Evolutionary conservation across 192 early-diverging fungal genomes (phyloP), one percentile per base, ranked within the genome.

Genomic region (Coemansia brasiliensis): DNA sequence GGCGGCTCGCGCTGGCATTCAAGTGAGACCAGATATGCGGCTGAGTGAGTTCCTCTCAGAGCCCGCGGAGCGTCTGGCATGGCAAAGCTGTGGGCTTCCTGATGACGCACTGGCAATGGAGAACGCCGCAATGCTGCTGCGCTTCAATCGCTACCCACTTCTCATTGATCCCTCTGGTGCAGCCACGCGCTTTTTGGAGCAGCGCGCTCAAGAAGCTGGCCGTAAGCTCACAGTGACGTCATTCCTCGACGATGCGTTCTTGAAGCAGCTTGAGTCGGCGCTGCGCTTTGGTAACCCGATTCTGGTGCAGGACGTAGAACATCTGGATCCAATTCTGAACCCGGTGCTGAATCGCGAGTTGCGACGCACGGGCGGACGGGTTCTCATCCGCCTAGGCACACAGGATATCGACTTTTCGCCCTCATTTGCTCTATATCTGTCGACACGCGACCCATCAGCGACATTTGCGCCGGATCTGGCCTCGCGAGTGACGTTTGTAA

Each of bases 351-450:
- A 99, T 82, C 93, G 90, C 63, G 95, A 99, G 80, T 74, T 99
- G 43, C 86, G 95, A 29, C 87, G 92, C 45, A 95, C 94, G 24
- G 98, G 98, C 52, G 95, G 96, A 29, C 92, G 98, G 61, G 91
- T 93, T 16, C 79, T 99, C 44, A 92, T 97, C 46, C 87, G 93
- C 18, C 85, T 99, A n/a, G 98, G 98, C 41, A 84, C 85, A 52
- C 92, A 97, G 64, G 98, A 99, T 57, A 95, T 99, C 49, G 98
- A 99, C 83, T 98, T 98, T 72, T 98, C 95, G 27, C 96, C 98
- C 11, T 82, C 93, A 11, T 99, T 99, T 79, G 92, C 88, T 3
- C 72, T 98, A 20, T 96, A 95, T 82, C 67, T 99, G 63, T 83
- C 93, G 5, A 99, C 96, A 3, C 87, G 94, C 58, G 94, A 99